Conservation (phyloP, 345 rosid genomes). For the Schrenkiella parvula region DNA sequence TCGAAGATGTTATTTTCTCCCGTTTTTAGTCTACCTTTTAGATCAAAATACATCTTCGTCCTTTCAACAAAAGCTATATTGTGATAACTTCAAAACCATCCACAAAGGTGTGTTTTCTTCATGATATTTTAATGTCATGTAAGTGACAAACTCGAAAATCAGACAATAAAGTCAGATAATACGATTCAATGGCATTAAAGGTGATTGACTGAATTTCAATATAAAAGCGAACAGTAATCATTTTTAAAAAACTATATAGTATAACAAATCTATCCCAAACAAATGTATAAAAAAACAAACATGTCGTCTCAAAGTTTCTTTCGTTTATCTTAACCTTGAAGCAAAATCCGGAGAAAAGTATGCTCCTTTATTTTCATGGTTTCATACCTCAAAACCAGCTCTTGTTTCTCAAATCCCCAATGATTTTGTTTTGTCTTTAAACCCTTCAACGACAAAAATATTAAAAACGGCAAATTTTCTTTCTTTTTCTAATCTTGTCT, state of each 20-base stretch:
- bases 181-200: constrained; percentile 4
- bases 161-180: not conserved
- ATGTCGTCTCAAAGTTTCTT: constrained; percentile 29
- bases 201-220: not conserved
- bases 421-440: constrained; percentile 10
- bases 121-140: not conserved
- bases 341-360: constrained; percentile 30
- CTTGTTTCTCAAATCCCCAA: not conserved
- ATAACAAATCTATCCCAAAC: not conserved
- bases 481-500: not conserved
- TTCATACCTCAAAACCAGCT: constrained; percentile 32
- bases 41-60: not conserved
- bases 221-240: constrained; percentile 20
- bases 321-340: constrained; percentile 30
- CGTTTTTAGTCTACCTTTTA: not conserved
- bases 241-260: not conserved
- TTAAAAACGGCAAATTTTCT: not conserved
- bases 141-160: not conserved
- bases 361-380: constrained; percentile 19
- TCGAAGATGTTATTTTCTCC: not conserved
- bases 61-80: not conserved
- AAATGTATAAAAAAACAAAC: not conserved
- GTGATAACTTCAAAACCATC: constrained; percentile 4
- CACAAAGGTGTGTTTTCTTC: not conserved
- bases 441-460: not conserved